Evolutionary conservation across 2,329 filamentous ascomycete species (phyloP), one percentile per base, ranked within the genome.

Genomic region (Clonostachys sp.): DNA sequence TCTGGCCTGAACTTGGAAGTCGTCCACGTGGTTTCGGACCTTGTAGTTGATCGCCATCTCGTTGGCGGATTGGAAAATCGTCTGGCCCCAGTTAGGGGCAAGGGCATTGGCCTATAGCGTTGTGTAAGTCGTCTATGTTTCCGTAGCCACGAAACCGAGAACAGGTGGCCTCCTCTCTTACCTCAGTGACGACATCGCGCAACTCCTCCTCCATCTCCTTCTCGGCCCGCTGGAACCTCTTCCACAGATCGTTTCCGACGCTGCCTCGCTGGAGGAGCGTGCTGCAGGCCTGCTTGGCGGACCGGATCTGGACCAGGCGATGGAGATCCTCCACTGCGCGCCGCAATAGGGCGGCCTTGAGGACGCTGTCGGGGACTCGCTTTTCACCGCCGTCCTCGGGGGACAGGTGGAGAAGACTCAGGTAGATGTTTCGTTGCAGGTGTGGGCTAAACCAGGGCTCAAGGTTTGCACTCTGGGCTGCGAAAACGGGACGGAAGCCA

Each of bases 191-290:
- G 20, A 97, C 92, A 68, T 99, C 94, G 58, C 89, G 83, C 51
- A 99, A 77, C 71, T 99, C 94, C 56, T 91, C 89, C 71, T 99
- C 91, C 76, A 97, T 95, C 71, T 99, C 94, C 73, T 95, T 91
- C 79, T 99, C 94, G 1, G 92, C 94, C 45, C 90, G 81, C 68
- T 85, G 71, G 67, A 97, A 96, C 38, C 92, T 80, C 73, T 96
- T 89, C 87, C 91, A 96, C 56, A 99, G 70, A 66, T 99, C 94
- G 64, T 99, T 94, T 13, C 94, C 92, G 2, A 99, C 91, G 61
- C 90, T 95, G 44, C 94, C 94, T 53, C 90, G 80, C 69, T 95
- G 90, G 57, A 97, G 70, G 55, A 99, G 73, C 20, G 84, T 80
- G 61, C 87, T 86, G 61, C 95, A 83, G 8, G 94, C 90, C 59